Conservation (phyloP, 1,284 basidiomycete species). For the Sanghuangporus weigelae region DNA sequence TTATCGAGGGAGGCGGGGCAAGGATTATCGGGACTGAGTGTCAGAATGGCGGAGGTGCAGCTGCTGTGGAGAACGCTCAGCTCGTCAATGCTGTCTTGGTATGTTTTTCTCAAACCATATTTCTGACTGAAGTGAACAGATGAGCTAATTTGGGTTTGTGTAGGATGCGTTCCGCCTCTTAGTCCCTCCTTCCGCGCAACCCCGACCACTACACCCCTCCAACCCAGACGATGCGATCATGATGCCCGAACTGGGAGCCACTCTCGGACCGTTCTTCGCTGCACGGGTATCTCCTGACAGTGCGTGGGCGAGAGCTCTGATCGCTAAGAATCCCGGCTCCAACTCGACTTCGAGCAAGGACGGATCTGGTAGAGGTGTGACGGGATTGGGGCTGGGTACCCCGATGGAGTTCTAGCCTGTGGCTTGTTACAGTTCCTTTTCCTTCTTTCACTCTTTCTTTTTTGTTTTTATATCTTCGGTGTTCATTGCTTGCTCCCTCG, state of each 20-base stretch:
- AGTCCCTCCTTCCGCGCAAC: slow-evolving; percentile 48
- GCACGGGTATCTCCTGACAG: slow-evolving; percentile 49
- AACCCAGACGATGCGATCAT: slow-evolving; percentile 43
- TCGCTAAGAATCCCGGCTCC: background rate
- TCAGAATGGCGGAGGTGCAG: slow-evolving; percentile 22
- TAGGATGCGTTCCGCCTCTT: slow-evolving; percentile 59
- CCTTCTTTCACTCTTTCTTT: background rate
- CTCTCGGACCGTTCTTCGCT: slow-evolving; percentile 60
- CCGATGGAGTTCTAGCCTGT: background rate
- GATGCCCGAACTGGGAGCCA: slow-evolving; percentile 42
- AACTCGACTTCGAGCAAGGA: background rate
- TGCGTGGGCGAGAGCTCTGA: slow-evolving; percentile 42
- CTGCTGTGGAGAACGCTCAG: slow-evolving; percentile 31
- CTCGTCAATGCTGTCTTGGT: slow-evolving; percentile 59
- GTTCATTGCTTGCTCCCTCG: too few relatives aligned
- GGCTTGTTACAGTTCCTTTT: background rate
- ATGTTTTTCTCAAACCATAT: slow-evolving; percentile 17
- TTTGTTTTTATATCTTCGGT: background rate
- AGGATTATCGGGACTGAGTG: slow-evolving; percentile 65
- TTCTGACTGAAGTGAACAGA: slow-evolving; percentile 2
- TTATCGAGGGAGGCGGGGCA: slow-evolving; percentile 73
- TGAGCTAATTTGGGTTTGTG: slow-evolving; percentile 16
- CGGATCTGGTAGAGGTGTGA: background rate
- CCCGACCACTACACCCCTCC: slow-evolving; percentile 46
- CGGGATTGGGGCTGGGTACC: background rate